Conservation (phyloP, 73 alveolate species). For the Paramecium sonneborni region DNA sequence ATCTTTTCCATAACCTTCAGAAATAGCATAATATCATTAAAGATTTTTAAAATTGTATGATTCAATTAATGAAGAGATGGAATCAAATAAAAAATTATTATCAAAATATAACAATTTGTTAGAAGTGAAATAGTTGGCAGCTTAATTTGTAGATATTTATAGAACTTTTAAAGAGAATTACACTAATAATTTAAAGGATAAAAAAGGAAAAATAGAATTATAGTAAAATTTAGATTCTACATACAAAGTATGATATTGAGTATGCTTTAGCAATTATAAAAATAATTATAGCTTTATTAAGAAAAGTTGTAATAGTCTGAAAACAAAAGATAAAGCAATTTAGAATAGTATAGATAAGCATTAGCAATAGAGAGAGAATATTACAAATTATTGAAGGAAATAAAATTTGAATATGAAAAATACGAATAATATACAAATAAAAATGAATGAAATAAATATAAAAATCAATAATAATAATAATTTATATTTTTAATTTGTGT, state of each 20-base stretch:
- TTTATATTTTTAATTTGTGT: neutral
- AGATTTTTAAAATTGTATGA: slow-evolving; percentile 73
- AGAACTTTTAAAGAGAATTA: slow-evolving; percentile 63
- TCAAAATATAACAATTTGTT: slow-evolving; percentile 64
- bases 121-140: slow-evolving; percentile 60
- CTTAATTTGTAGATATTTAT: slow-evolving; percentile 63
- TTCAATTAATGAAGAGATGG: slow-evolving; percentile 68
- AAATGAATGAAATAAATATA: neutral
- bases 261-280: slow-evolving; percentile 15
- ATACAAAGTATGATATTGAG: neutral
- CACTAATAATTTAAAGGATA: slow-evolving; percentile 43
- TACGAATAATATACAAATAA: neutral
- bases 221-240: slow-evolving; percentile 51
- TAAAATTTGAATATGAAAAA: slow-evolving; percentile 3
- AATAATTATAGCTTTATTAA: neutral
- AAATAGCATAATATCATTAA: slow-evolving; percentile 68
- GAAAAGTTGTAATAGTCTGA: slow-evolving; percentile 1
- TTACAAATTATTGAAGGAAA: slow-evolving; percentile 58
- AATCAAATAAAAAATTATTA: slow-evolving; percentile 60
- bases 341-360: slow-evolving; percentile 19
- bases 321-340: neutral
- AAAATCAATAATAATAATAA: neutral
- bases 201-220: slow-evolving; percentile 63
- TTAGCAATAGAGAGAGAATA: slow-evolving; percentile 60
- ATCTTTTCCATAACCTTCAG: slow-evolving; percentile 68